A percentile compares a stretch with the other conserved stretches of the same genome.
phyloP scores from a whole-genome alignment of 345 rosid genomes.

The Bruguiera parviflora region DNA sequence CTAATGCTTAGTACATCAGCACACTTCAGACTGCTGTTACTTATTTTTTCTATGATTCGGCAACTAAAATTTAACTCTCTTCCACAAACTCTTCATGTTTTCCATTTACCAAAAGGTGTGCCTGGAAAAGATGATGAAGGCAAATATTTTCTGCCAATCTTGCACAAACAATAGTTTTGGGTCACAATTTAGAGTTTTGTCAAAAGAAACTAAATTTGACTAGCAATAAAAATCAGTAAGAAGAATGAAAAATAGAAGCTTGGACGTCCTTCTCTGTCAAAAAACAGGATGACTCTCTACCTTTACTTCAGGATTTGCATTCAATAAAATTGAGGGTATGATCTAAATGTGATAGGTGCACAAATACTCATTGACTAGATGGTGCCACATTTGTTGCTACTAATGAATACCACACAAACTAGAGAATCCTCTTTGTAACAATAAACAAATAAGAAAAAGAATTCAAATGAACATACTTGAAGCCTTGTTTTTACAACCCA shows the following conservation, averaged over 20 bases:
- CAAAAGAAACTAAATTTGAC: too few relatives aligned
- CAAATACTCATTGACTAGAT: neutral
- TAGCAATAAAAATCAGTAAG: too few relatives aligned
- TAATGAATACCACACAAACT: neutral
- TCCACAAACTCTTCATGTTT: neutral
- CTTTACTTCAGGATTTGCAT: neutral
- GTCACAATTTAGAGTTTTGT: too few relatives aligned
- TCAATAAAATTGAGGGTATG: neutral
- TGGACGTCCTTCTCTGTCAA: too few relatives aligned
- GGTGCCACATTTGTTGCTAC: neutral
- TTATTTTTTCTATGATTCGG: neutral
- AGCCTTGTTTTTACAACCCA: slow-evolving; percentile 96
- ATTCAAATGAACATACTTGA: slow-evolving; percentile 43
- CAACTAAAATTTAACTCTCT: neutral
- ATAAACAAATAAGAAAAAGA: neutral
- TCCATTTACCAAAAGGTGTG: neutral
- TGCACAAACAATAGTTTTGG: neutral
- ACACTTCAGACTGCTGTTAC: neutral
- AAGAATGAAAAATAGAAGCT: too few relatives aligned
- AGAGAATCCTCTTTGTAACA: neutral
- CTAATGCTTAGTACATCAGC: slow-evolving; percentile 1
- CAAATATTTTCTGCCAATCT: neutral
- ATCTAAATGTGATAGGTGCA: neutral
- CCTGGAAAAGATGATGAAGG: neutral
- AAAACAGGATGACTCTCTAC: too few relatives aligned